Base-by-base conservation (phyloP, 306 rosid genomes). In the Dalbergia oliveri region DNA sequence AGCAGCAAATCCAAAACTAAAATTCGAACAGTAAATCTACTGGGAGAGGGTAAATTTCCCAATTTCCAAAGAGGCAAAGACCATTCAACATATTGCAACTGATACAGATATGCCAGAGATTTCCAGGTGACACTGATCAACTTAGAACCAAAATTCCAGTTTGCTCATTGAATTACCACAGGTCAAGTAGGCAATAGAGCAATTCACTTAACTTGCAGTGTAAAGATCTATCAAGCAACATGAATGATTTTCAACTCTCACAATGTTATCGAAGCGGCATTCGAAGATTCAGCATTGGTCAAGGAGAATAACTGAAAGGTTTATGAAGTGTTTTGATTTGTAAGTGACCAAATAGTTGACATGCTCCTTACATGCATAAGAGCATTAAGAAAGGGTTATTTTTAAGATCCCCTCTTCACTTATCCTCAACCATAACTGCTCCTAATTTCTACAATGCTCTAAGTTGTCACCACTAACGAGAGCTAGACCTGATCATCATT, bases 1-100 rank as follows among this genome's bases (percentile, higher is more conserved):
- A 54, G 11, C 61, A 58, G 45, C 57, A 19, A 79, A 49, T 58
- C 23, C 10, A 39, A 80, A 73, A 21, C 50, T 15, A 61, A 66
- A 58, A 47, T 33, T 45, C 72, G 44, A 75, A 57, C 51, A 51
- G 26, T 26, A 68, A 61, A 77, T 61, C 16, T 72, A 68, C 31
- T 1, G 3, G 57, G 71, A 5, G 15, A 18, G 66, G 11, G 33
- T 13, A 58, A 1, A 41, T 59, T 71, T 66, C 21, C 64, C 51
- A 11, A 66, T 19, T 66, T 74, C 78, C 49, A 39, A 14, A 51
- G 26, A 54, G 23, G 23, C 23, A 21, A 21, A 21, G 1, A 21
- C 53, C 19, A 75, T 37, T 74, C 59, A 79, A 63, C 26, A 39
- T 35, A 69, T 69, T 35, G 59, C 58, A 79, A 50, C 73, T 59